Base-by-base conservation (phyloP, 192 early-diverging fungal genomes). In the Umbelopsis sp. region DNA sequence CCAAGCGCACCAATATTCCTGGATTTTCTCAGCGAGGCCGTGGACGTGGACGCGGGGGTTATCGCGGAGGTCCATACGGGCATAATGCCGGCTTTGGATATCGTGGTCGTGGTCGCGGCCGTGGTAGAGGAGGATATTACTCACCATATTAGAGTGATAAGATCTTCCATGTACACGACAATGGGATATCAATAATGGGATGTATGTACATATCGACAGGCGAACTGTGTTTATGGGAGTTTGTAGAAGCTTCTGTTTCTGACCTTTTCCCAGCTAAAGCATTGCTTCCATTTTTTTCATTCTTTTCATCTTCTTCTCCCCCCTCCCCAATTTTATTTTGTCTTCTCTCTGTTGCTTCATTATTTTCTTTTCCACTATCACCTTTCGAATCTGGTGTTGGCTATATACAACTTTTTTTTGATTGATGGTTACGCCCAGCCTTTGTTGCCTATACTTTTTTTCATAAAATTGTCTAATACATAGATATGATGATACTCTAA, bases 1-100 rank as follows among this genome's bases (percentile, higher is more conserved):
- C 93, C 22, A 99, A 99, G 80, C 93, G 97, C 41, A 97, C 96
- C 45, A 99, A 99, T 71, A 81, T 99, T 45, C 96, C 96, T 9
- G 92, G 91, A n/a, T 88, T 95, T 82, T 81, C 85, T 68, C 74
- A 79, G 38, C 88, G 94, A 59, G 94, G 95, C 29, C 84, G 92
- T 66, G 93, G 93, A 12, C 86, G 91, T 45, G 86, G 87, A 24
- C 84, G 91, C 50, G 91, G 90, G 54, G 90, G 83, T 51, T 91
- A 85, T 70, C 86, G 91, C 44, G 91, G 93, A 25, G 89, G 89
- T 44, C 65, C 77, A 65, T 71, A 77, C 59, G 81, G 81, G 14
- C 74, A 83, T 41, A 74, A 69, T 22, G 79, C 84, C 47, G 71
- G 73, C 24, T 81, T 75, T 51, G 81, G 83, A 29, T 85, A 77